These are phyloP conservation scores for Piper betle DNA, from an alignment of 164 flowering plant genomes.

Conservation along the genomic window DNA sequence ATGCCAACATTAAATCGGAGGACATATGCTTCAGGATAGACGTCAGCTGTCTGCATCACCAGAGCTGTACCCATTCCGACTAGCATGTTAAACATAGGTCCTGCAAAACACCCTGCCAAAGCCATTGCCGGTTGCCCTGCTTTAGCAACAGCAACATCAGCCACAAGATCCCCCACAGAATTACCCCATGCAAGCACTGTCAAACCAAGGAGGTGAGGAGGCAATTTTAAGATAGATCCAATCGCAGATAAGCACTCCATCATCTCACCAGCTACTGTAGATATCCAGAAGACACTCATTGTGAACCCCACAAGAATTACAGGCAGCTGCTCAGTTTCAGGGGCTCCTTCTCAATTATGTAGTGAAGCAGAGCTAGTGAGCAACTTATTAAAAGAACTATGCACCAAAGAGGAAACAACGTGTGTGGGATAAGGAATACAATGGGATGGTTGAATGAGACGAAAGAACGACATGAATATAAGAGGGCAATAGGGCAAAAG, in stretches of 20 bases:
- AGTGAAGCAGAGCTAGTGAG: conserved; percentile 61
- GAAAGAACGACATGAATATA: conserved; percentile 69
- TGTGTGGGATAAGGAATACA: conserved; percentile 50
- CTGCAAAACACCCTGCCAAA: conserved; percentile 97
- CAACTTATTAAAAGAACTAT: conserved; percentile 52
- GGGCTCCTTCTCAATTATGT: conserved; percentile 66
- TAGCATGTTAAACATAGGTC: conserved; percentile 99
- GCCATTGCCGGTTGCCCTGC: conserved; percentile 99
- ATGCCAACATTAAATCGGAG: conserved; percentile 75
- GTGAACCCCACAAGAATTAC: conserved; percentile 56
- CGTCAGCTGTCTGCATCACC: conserved; percentile 61
- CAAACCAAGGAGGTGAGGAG: conserved; percentile 79
- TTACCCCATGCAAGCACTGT: conserved; percentile 99
- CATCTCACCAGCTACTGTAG: conserved; percentile 85
- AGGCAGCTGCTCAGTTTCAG: conserved; percentile 52
- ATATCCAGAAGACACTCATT: conserved; percentile 99
- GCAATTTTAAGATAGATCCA: conserved; percentile 57
- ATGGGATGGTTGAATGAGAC: conserved; percentile 63
- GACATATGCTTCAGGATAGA: conserved; percentile 63
- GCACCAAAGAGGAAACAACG: conserved; percentile 79
- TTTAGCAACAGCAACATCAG: conserved; percentile 93
- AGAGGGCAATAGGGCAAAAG: conserved; percentile 69
- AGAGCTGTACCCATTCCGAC: conserved; percentile 86
- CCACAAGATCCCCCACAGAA: conserved; percentile 97
- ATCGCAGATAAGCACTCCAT: conserved; percentile 71